Evolutionary conservation across 148 eudicot genomes (phyloP).

Genomic region (Nepenthes gracilis): DNA sequence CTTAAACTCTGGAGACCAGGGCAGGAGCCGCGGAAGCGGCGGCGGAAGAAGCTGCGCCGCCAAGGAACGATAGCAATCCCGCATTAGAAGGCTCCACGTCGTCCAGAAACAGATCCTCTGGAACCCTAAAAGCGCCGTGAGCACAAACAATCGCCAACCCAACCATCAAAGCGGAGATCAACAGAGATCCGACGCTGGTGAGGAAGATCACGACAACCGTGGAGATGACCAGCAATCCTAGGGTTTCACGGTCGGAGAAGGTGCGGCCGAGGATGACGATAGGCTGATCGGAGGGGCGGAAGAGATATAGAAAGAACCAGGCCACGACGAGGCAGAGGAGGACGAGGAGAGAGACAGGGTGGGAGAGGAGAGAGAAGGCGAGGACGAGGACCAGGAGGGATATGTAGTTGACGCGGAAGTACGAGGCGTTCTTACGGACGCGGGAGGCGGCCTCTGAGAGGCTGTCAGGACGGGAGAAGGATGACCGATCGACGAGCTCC

Average conservation of each 20-base stretch:
- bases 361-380: slow-evolving; percentile 55
- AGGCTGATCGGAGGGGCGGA: slow-evolving; percentile 56
- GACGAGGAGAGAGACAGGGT: slow-evolving; percentile 55
- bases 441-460: slow-evolving; percentile 60
- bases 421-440: slow-evolving; percentile 53
- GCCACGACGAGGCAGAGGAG: slow-evolving; percentile 53
- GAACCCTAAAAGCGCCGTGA: slow-evolving; percentile 70
- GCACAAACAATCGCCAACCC: slow-evolving; percentile 44
- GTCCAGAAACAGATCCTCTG: slow-evolving; percentile 68
- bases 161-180: slow-evolving; percentile 45
- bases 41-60: slow-evolving; percentile 57
- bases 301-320: slow-evolving; percentile 60
- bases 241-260: slow-evolving; percentile 54
- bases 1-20: slow-evolving; percentile 34
- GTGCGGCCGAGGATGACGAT: slow-evolving; percentile 38
- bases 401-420: slow-evolving; percentile 67
- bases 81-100: slow-evolving; percentile 44
- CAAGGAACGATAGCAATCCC: slow-evolving; percentile 60
- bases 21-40: slow-evolving; percentile 43
- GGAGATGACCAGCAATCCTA: slow-evolving; percentile 32
- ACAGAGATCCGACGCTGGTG: slow-evolving; percentile 57
- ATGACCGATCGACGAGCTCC: slow-evolving; percentile 60
- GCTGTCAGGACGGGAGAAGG: slow-evolving; percentile 56
- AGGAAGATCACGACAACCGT: slow-evolving; percentile 47
- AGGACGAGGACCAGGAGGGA: slow-evolving; percentile 29